Evolutionary conservation across 169 alveolate genomes (phyloP).

Genomic region (Plasmodium ovale): DNA sequence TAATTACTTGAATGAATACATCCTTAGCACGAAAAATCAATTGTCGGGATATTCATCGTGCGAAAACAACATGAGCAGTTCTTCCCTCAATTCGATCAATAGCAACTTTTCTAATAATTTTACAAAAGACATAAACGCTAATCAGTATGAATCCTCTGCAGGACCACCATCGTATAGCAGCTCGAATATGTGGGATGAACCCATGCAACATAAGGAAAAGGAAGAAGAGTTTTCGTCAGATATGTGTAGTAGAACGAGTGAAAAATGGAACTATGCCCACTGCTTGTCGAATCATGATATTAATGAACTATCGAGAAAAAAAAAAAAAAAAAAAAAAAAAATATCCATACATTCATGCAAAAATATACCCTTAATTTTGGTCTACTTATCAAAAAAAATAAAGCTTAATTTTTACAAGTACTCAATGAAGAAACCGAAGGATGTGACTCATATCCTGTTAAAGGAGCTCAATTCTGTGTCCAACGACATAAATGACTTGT

Average conservation of each 20-base stretch:
- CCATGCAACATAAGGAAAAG: not conserved
- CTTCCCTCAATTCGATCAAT: conserved; percentile 33
- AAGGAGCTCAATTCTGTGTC: conserved; percentile 64
- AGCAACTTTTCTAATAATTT: conserved; percentile 31
- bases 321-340: conserved; percentile 62
- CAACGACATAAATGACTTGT: conserved; percentile 64
- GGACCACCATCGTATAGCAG: not conserved
- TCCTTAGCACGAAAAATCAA: conserved; percentile 4
- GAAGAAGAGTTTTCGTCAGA: conserved; percentile 24
- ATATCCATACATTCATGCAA: conserved; percentile 36
- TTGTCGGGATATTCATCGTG: conserved; percentile 27
- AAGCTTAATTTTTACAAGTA: conserved; percentile 72
- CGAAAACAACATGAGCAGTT: conserved; percentile 47
- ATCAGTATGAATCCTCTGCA: conserved; percentile 6
- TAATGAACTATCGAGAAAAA: conserved; percentile 5
- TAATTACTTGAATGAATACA: conserved; percentile 40
- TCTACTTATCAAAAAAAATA: conserved; percentile 63
- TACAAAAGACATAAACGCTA: not conserved
- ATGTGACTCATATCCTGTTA: conserved; percentile 60
- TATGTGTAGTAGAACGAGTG: not conserved
- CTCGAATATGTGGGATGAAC: not conserved
- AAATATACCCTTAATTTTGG: conserved; percentile 36
- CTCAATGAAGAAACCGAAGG: conserved; percentile 71
- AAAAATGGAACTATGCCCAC: conserved; percentile 61
- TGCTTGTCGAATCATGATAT: conserved; percentile 40